A percentile compares a stretch with the other conserved stretches of the same genome.
These are phyloP conservation scores for Coniosporium tulheliwenetii DNA, from an alignment of 2,329 filamentous ascomycete genomes.

Conservation along the genomic window DNA sequence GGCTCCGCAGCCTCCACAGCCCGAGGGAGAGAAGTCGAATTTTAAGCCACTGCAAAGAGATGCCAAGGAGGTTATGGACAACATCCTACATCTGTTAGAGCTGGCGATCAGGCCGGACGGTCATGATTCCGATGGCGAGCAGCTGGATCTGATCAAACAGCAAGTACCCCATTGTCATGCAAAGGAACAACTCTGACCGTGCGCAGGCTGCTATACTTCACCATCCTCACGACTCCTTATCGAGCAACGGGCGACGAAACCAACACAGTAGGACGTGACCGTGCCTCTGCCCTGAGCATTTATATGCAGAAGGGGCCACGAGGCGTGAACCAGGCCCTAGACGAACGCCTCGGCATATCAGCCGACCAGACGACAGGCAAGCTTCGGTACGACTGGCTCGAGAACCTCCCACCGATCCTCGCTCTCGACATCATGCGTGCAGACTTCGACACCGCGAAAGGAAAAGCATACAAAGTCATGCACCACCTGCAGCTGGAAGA, in stretches of 20 bases:
- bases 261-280: too few relatives aligned
- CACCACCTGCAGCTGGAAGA: constrained; percentile 68
- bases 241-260: too few relatives aligned
- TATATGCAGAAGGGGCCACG: too few relatives aligned
- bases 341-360: too few relatives aligned
- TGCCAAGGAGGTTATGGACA: constrained; percentile 88
- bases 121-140: constrained; percentile 53
- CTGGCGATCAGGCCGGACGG: constrained; percentile 66
- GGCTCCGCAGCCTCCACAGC: not conserved
- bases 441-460: constrained; percentile 47
- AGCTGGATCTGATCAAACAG: constrained; percentile 65
- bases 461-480: constrained; percentile 52
- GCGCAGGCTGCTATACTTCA: too few relatives aligned
- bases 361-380: too few relatives aligned
- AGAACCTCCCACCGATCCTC: constrained; percentile 51
- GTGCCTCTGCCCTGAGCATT: too few relatives aligned
- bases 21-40: constrained; percentile 11
- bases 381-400: too few relatives aligned
- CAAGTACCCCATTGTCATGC: constrained; percentile 16
- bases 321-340: too few relatives aligned
- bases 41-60: constrained; percentile 47
- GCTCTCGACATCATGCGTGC: constrained; percentile 82
- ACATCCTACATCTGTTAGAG: constrained; percentile 79
- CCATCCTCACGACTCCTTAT: too few relatives aligned
- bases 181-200: not conserved